Evolutionary conservation across 1,139 yeast genomes (phyloP).

Genomic region (Debaryomyces sp.): DNA sequence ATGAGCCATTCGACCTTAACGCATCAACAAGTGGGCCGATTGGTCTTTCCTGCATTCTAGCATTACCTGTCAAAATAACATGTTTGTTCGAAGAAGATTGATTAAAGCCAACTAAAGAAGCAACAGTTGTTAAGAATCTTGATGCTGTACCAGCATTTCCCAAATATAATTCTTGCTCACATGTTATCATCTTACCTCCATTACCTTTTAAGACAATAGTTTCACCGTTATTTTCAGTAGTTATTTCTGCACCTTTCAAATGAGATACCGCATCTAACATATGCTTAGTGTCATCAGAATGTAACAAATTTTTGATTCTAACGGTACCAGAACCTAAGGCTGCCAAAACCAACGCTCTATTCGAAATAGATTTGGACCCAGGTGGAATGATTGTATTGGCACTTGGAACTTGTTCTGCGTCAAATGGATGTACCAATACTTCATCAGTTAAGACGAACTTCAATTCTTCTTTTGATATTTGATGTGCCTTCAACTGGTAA

Average conservation of each 20-base stretch:
- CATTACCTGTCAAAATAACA: constrained; percentile 85
- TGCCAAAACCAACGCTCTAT: constrained; percentile 90
- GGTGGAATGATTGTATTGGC: constrained; percentile 75
- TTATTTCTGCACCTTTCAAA: constrained; percentile 79
- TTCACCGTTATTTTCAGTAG: constrained; percentile 85
- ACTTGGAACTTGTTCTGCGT: constrained; percentile 35
- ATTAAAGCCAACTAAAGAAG: constrained; percentile 64
- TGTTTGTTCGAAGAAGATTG: constrained; percentile 35
- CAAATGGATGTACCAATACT: constrained; percentile 63
- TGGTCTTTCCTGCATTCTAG: constrained; percentile 97
- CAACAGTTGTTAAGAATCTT: constrained; percentile 89
- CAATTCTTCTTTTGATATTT: constrained; percentile 77
- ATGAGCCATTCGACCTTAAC: constrained; percentile 74
- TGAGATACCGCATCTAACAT: constrained; percentile 87
- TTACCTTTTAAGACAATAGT: constrained; percentile 84
- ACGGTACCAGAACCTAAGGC: constrained; percentile 89
- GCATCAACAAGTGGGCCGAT: constrained; percentile 97
- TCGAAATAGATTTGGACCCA: constrained; percentile 95
- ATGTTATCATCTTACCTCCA: constrained; percentile 73
- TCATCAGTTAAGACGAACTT: constrained; percentile 87
- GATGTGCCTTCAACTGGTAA: constrained; percentile 85
- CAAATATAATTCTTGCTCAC: constrained; percentile 68
- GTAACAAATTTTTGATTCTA: constrained; percentile 79
- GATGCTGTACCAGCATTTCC: constrained; percentile 99
- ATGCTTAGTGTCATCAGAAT: constrained; percentile 93